A percentile compares a stretch with the other conserved stretches of the same genome.
Conservation (phyloP, 2,329 filamentous ascomycete species). For the Sporothrix luriei region DNA sequence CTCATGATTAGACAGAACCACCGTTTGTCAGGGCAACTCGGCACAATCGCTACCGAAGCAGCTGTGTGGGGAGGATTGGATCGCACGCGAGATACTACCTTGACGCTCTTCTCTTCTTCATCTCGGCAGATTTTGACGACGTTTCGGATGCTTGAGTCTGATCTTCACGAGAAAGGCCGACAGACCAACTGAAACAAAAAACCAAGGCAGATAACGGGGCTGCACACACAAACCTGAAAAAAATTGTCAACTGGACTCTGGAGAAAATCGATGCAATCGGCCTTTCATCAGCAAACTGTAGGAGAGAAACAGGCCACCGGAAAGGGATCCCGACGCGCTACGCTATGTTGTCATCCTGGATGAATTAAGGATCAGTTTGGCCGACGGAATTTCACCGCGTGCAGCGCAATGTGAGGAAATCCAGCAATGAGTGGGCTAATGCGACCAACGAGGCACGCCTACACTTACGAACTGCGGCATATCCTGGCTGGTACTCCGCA, state of each 20-base stretch:
- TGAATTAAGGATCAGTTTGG: conserved; percentile 3
- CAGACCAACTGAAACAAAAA: neutral
- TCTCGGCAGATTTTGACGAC: neutral
- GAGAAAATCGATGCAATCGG: neutral
- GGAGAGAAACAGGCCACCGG: neutral
- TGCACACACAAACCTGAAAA: neutral
- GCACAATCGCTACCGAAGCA: conserved; percentile 15
- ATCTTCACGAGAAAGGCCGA: neutral
- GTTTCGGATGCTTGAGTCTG: neutral
- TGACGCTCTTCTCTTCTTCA: neutral
- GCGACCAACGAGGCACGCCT: neutral
- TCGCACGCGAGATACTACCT: neutral
- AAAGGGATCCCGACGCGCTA: conserved; percentile 10
- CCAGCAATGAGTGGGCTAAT: neutral
- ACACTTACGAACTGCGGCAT: neutral
- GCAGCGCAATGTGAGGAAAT: conserved; percentile 3
- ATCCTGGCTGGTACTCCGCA: conserved; percentile 1
- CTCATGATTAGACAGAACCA: neutral
- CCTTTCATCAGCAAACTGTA: neutral
- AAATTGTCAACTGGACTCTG: neutral
- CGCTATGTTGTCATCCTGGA: neutral
- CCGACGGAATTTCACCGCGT: conserved; percentile 22
- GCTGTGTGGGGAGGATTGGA: neutral
- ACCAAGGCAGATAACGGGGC: neutral
- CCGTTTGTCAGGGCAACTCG: neutral